Base-by-base conservation (phyloP, 1,284 basidiomycete species). In the Sporisorium exsertum region DNA sequence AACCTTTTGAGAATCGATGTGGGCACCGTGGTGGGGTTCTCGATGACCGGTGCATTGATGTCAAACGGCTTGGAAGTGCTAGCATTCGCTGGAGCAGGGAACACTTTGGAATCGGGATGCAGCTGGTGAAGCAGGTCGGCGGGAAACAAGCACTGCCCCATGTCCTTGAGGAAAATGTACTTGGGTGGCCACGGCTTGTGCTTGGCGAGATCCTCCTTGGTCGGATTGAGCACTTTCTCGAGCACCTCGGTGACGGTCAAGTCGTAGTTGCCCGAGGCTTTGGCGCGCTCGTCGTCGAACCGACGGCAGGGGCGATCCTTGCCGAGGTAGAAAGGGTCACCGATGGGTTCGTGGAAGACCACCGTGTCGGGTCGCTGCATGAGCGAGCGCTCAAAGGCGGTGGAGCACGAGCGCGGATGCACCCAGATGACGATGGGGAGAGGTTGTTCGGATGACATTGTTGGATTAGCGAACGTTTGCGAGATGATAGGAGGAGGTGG, bases 11-110 rank as follows among this genome's bases (percentile, higher is more conserved):
- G 53, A 18, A 83, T 68, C 6, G 74, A 58, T 13, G 77, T 84
- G 5, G 83, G 77, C 15, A 84, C 64, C 12, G 77, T 74, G 12
- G 83, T 84, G 13, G 83, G 83, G 61, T 84, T 84, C 87, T 67
- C 81, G n/a, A 77, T 50, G n/a, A 75, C 64, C 4, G 72, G 72
- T 4, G 64, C 72, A 27, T 50, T 60, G 40, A 54, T 27, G 52
- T 77, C 64, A 18, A 64, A 64, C 13, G 52, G 45, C 35, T 57
- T 58, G 22, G 58, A 47, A 2, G 16, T 40, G 46, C 29, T 42
- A 12, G 16, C 43, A 26, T 55, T 22, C 12, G 58, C 46, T 3
- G 66, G 56, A 15, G 63, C 61, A n/a, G 73, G 77, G 64, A 80
- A 83, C 10, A 80, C 72, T 26, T 71, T 73, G 22, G 82, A 83